A percentile compares a stretch with the other conserved stretches of the same genome.
phyloP scores from a whole-genome alignment of 495 filamentous ascomycete species.

The Penicillium verhagenii region DNA sequence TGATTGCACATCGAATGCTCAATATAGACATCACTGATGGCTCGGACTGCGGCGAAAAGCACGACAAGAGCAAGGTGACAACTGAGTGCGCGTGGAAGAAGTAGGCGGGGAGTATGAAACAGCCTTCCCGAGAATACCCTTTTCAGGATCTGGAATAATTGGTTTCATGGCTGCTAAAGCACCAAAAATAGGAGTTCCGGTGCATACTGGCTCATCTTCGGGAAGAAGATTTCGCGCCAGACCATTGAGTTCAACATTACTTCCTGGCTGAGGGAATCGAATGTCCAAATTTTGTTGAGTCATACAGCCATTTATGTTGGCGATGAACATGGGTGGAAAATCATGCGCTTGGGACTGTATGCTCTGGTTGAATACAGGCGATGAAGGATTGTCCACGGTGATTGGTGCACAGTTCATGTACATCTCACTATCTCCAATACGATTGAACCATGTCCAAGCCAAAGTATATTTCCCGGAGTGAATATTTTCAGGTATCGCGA shows the following conservation, averaged over 20 bases:
- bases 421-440: constrained; percentile 78
- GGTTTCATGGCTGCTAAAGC: neutral
- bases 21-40: neutral
- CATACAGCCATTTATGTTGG: constrained; percentile 66
- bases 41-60: neutral
- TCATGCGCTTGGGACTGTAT: constrained; percentile 20
- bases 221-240: neutral
- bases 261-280: constrained; percentile 68
- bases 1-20: neutral
- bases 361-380: constrained; percentile 22
- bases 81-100: neutral
- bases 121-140: neutral
- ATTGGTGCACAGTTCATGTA: constrained; percentile 88
- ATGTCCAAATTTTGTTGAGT: constrained; percentile 53
- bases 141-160: neutral
- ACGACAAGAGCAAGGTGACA: neutral
- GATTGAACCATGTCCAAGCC: constrained; percentile 89
- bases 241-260: constrained; percentile 44
- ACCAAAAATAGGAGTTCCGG: neutral
- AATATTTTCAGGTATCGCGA: constrained; percentile 41
- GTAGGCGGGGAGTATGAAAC: neutral
- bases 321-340: constrained; percentile 74
- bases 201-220: neutral
- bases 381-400: constrained; percentile 45
- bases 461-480: constrained; percentile 56